A percentile compares a stretch with the other conserved stretches of the same genome.
These are phyloP conservation scores for Earliella scabrosa DNA, from an alignment of 1,284 basidiomycete genomes.

Conservation along the genomic window DNA sequence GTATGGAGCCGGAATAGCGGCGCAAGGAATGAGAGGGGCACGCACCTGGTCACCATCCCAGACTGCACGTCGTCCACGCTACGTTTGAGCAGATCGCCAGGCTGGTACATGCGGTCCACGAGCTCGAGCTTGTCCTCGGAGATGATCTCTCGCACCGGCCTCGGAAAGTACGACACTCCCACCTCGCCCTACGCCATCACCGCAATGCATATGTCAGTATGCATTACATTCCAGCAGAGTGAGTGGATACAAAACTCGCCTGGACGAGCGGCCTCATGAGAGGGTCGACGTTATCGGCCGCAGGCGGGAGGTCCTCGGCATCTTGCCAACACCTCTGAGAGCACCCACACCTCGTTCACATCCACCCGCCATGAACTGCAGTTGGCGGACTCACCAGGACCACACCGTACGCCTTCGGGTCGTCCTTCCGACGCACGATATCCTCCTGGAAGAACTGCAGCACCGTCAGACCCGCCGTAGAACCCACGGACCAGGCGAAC, in stretches of 20 bases:
- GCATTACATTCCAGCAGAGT: not conserved
- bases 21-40: not conserved
- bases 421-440: conserved; percentile 58
- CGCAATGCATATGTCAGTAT: not conserved
- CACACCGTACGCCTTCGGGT: conserved; percentile 50
- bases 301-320: conserved; percentile 63
- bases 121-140: conserved; percentile 73
- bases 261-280: conserved; percentile 74
- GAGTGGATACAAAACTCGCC: conserved; percentile 13
- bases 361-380: not conserved
- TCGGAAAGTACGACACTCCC: conserved; percentile 74
- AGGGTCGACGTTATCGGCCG: conserved; percentile 58
- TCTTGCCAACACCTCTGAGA: conserved; percentile 82
- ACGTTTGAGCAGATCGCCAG: conserved; percentile 86
- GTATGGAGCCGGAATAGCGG: too few species aligned
- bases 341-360: not conserved
- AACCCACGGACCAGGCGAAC: not conserved
- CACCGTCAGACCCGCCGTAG: not conserved
- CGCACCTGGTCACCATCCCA: conserved; percentile 68
- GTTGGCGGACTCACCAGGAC: conserved; percentile 49
- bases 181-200: conserved; percentile 65
- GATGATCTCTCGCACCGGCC: conserved; percentile 69
- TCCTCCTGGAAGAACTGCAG: conserved; percentile 79
- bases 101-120: conserved; percentile 79
- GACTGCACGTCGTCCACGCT: conserved; percentile 73